Evolutionary conservation across 2,329 filamentous ascomycete species (phyloP), one percentile per base, ranked within the genome.

Genomic region (Colletotrichum nymphaeae): DNA sequence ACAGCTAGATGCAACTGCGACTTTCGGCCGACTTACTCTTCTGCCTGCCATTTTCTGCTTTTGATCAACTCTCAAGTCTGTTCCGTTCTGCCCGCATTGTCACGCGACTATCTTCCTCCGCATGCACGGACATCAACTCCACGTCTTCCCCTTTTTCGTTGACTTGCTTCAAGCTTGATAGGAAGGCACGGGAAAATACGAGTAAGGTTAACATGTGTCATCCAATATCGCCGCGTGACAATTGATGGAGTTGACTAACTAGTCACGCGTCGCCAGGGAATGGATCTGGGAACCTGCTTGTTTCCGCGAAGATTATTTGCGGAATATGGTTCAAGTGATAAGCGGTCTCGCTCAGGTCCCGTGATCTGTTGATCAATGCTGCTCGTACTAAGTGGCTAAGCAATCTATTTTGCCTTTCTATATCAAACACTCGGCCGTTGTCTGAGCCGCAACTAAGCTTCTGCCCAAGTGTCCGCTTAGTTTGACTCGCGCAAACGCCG

Each of bases 301-400:
- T 22, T 63, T 11, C 32, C 19, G 22, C 30, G 11, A 11, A 24
- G 6, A 52, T 30, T 5, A 32, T 53, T 16, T 52, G 46, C 46
- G 60, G 60, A 53, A 4, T 14, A 22, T 14, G 5, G n/a, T 19
- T 49, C 37, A 30, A 42, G 16, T 22, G 12, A 22, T 6, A 28
- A 28, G 22, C 46, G 22, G n/a, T 53, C 42, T 24, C 32, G n/a
- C 9, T 9, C 42, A 5, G n/a, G 42, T 63, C 42, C 7, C 32
- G 60, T 63, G 60, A 63, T 46, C 5, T 26, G 57, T 60, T 14
- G 57, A 60, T 60, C 57, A 60, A 19, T 14, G 32, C 19, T 60
- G 57, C 32, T 24, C 11, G 19, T 19, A 52, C 12, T 3, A 3
- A 9, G 6, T 19, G 22, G 19, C 28, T 63, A 6, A 22, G 32